Conservation (phyloP, 345 rosid genomes). For the Dovyalis caffra region DNA sequence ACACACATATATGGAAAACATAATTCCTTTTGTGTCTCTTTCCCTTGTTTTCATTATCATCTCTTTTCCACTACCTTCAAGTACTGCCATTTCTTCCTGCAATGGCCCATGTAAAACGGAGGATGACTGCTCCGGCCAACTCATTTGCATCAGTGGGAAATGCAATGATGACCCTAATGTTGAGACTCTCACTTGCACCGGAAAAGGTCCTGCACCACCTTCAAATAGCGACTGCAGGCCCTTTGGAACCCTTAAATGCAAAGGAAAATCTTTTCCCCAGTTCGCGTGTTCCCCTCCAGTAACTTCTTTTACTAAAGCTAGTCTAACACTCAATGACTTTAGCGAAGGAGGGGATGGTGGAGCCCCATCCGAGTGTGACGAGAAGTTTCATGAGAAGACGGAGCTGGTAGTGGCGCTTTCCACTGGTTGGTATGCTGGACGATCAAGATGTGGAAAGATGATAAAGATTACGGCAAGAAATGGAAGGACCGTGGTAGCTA, state of each 20-base stretch:
- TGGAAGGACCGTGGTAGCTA: slow-evolving; percentile 22
- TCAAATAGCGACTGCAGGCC: slow-evolving; percentile 18
- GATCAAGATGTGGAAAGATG: slow-evolving; percentile 35
- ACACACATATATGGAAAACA: neutral
- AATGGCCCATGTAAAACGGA: slow-evolving; percentile 32
- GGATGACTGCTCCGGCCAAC: slow-evolving; percentile 38
- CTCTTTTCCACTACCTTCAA: slow-evolving; percentile 1
- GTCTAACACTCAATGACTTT: slow-evolving; percentile 36
- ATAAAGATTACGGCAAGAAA: slow-evolving; percentile 25
- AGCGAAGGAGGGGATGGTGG: slow-evolving; percentile 36
- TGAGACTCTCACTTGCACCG: slow-evolving; percentile 29
- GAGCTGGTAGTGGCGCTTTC: slow-evolving; percentile 39
- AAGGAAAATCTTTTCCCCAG: neutral
- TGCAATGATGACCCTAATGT: slow-evolving; percentile 39
- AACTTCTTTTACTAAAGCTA: slow-evolving; percentile 25
- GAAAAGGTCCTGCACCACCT: neutral
- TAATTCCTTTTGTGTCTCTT: neutral
- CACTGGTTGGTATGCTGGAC: slow-evolving; percentile 33
- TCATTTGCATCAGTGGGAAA: slow-evolving; percentile 36
- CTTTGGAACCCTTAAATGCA: slow-evolving; percentile 17
- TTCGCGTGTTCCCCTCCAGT: slow-evolving; percentile 37
- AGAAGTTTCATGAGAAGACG: slow-evolving; percentile 14
- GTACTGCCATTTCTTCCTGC: slow-evolving; percentile 34
- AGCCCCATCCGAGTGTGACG: slow-evolving; percentile 31
- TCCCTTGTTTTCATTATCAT: neutral